Evolutionary conservation across 2,329 filamentous ascomycete species (phyloP), one percentile per base, ranked within the genome.

Genomic region (Dactylonectria estremocensis): DNA sequence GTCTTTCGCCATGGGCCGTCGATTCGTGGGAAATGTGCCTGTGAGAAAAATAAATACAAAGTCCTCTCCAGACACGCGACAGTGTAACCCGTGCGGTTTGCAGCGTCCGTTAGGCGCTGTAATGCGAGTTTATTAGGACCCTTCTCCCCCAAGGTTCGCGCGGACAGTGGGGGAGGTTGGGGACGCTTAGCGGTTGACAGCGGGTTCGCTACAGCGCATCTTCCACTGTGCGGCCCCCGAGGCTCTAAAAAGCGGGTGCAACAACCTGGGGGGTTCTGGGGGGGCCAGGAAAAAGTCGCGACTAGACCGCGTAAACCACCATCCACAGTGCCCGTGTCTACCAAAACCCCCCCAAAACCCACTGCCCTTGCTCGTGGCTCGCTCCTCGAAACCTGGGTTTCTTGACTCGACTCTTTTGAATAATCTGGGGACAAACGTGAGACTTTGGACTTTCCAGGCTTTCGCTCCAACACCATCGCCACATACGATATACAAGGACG

Each of bases 291-390:
- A 28, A 28, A 28, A 28, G 74, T 77, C 76, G 76, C 75, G 76
- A 74, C 76, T 58, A 67, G 72, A 77, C 76, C 77, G 76, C 76
- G 76, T 77, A 76, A 76, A 73, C 72, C 70, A 64, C 55, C 60
- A 70, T 64, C 61, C 50, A 28, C 49, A 61, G 46, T 46, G 43
- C 66, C 31, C 50, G 48, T 52, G 43, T 52, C 40, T 58, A 49
- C 52, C 35, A 50, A 54, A 56, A 20, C 58, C 52, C 16, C 24
- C 20, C 7, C 20, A n/a, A n/a, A n/a, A n/a, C 16, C 52, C 28
- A 46, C 50, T 61, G 57, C 37, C 46, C 48, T 49, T 50, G 50
- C 20, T 54, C 53, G 33, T 31, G 31, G 31, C 54, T 53, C 45
- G 48, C 22, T 43, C 48, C 45, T 24, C 22, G 10, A 18, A 18